Evolutionary conservation across 495 filamentous ascomycete species (phyloP), one percentile per base, ranked within the genome.

Genomic region (Penicillium paradoxum): DNA sequence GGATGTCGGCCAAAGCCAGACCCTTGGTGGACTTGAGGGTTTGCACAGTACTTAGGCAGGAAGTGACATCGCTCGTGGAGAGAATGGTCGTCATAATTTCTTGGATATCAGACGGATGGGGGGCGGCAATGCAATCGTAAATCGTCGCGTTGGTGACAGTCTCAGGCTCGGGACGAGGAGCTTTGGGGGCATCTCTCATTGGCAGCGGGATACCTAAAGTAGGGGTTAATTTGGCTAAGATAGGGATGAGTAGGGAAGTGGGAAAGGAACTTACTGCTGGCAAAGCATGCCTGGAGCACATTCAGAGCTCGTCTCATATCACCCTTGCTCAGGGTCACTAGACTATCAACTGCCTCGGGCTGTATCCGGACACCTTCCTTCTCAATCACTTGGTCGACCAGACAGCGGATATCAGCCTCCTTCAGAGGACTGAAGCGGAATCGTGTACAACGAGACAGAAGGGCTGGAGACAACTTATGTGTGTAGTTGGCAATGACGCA

Each of bases 401-500:
- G 67, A 0, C 74, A 74, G 44, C 86, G 74, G 49, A 99, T 96
- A 64, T 96, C 93, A 5, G 61, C 67, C 53, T 95, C 88, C 63
- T 96, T 96, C 29, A 99, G 72, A 22, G 93, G 93, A 56, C 88
- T 92, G 71, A 99, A 99, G 18, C 93, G 79, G 73, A 99, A 99
- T 33, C 93, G 78, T 2, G 93, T 97, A 71, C 93, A 99, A 56
- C 93, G 78, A 27, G 91, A 96, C 15, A 99, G 79, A 7, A 99
- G 76, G 0, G 93, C 93, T 0, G 93, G 91, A 6, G 89, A 91
- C n/a, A 99, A 83, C 68, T 97, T 99, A 73, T 99, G 93, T 27
- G 93, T 95, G 67, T 99, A 99, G 70, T 99, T 99, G 59, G 95
- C 95, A 52, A 99, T 97, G 60, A 99, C 90, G 72, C 92, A 97